A percentile compares a stretch with the other conserved stretches of the same genome.
These are phyloP conservation scores for Calonectria hawksworthii DNA, from an alignment of 2,329 filamentous ascomycete species.

Conservation along the genomic window DNA sequence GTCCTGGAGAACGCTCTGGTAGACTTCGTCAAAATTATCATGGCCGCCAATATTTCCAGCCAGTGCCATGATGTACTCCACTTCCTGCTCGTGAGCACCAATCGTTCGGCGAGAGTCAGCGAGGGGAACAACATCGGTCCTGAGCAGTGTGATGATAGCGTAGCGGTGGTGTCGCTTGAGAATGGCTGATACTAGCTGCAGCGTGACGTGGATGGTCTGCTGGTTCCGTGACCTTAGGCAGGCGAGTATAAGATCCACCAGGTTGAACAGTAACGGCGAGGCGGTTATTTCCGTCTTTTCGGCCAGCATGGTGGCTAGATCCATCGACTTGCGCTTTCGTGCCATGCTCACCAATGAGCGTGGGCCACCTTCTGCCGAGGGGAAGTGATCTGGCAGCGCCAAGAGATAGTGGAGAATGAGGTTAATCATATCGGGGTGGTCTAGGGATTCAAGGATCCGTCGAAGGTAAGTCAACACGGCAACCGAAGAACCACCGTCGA, in stretches of 20 bases:
- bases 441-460: conserved; percentile 89
- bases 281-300: conserved; percentile 79
- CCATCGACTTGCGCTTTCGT: conserved; percentile 89
- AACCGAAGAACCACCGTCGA: conserved; percentile 95
- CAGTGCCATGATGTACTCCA: conserved; percentile 78
- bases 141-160: conserved; percentile 82
- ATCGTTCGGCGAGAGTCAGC: conserved; percentile 73
- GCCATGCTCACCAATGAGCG: conserved; percentile 71
- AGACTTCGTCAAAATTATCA: conserved; percentile 79
- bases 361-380: conserved; percentile 49
- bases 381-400: conserved; percentile 75
- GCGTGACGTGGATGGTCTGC: conserved; percentile 90
- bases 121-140: conserved; percentile 71
- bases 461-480: conserved; percentile 95
- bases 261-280: conserved; percentile 90
- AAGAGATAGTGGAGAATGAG: conserved; percentile 94
- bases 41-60: conserved; percentile 78
- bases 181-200: conserved; percentile 89
- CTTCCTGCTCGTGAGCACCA: conserved; percentile 81
- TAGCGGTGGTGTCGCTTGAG: conserved; percentile 90
- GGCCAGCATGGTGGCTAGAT: conserved; percentile 85
- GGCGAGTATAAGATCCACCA: conserved; percentile 90
- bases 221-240: conserved; percentile 87
- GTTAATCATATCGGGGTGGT: conserved; percentile 94
- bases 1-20: conserved; percentile 80